Evolutionary conservation across 2,329 filamentous ascomycete genomes (phyloP).

Genomic region (Calonectria pteridis): DNA sequence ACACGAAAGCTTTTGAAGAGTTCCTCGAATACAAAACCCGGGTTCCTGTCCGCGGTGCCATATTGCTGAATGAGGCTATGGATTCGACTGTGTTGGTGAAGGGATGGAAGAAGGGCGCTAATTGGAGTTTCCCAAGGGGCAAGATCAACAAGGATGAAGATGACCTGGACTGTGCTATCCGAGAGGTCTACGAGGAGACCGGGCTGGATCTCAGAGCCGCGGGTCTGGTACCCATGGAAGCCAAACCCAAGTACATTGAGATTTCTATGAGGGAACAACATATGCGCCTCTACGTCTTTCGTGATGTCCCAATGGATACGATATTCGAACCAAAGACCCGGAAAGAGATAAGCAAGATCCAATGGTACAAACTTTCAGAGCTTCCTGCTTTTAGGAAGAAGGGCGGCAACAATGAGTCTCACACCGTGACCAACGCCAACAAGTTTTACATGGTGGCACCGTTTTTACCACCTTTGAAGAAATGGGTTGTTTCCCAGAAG

Average conservation of each 20-base stretch:
- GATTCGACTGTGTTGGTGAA: conserved; percentile 94
- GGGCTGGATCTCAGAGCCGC: conserved; percentile 85
- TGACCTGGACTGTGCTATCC: conserved; percentile 91
- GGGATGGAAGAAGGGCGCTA: conserved; percentile 96
- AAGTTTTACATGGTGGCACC: conserved; percentile 99
- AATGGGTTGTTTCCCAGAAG: conserved; percentile 90
- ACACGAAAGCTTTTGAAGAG: conserved; percentile 87
- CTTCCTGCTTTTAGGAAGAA: conserved; percentile 84
- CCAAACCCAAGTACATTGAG: conserved; percentile 85
- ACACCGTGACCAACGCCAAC: conserved; percentile 73
- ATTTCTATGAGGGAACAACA: conserved; percentile 93
- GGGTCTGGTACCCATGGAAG: conserved; percentile 79
- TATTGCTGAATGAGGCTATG: conserved; percentile 94
- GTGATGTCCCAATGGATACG: conserved; percentile 87
- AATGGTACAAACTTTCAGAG: conserved; percentile 93
- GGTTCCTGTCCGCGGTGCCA: conserved; percentile 93
- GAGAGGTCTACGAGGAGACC: conserved; percentile 97
- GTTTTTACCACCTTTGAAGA: conserved; percentile 86
- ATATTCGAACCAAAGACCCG: conserved; percentile 90
- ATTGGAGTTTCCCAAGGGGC: conserved; percentile 95
- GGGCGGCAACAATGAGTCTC: conserved; percentile 66
- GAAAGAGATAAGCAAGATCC: conserved; percentile 97
- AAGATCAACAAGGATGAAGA: conserved; percentile 99
- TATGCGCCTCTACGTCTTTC: conserved; percentile 91
- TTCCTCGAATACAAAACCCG: conserved; percentile 96